Percentiles rank a stretch among this genome's conserved stretches.
These are phyloP conservation scores for Trichocladium uniseriatum DNA, from an alignment of 495 filamentous ascomycete species.

Conservation along the genomic window DNA sequence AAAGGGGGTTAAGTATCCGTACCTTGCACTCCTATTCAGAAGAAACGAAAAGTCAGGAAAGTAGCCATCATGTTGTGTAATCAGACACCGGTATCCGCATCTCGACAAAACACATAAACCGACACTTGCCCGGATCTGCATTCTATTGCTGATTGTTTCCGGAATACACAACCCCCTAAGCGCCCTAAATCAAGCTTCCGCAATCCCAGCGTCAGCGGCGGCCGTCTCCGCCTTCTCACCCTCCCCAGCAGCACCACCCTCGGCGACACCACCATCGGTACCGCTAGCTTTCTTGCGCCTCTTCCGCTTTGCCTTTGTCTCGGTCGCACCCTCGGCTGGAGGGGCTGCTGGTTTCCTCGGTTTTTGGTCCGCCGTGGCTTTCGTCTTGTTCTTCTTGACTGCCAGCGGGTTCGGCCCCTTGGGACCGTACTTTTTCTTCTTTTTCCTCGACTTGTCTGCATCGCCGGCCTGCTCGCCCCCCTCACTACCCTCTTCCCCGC, in stretches of 20 bases:
- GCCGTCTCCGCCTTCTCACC: slow-evolving; percentile 5
- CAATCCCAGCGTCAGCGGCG: slow-evolving; percentile 16
- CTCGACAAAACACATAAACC: too few relatives aligned
- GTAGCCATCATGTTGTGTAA: too few relatives aligned
- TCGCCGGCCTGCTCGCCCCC: slow-evolving; percentile 20
- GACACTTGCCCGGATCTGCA: too few relatives aligned
- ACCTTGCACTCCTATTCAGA: too few relatives aligned
- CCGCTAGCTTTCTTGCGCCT: slow-evolving; percentile 33
- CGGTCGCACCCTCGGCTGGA: slow-evolving; percentile 11
- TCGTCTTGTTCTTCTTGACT: slow-evolving; percentile 57
- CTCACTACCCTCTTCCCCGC: slow-evolving; percentile 17
- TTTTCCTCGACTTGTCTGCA: slow-evolving; percentile 42
- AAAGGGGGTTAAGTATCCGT: too few relatives aligned
- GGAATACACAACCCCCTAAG: too few relatives aligned
- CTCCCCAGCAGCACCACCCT: slow-evolving; percentile 7
- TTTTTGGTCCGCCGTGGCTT: slow-evolving; percentile 3
- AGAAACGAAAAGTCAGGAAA: too few relatives aligned
- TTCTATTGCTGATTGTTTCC: too few relatives aligned
- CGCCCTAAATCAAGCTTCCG: slow-evolving; percentile 1
- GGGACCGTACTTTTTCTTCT: slow-evolving; percentile 47
- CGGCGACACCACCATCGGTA: slow-evolving; percentile 9
- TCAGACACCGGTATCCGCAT: too few relatives aligned
- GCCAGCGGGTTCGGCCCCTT: slow-evolving; percentile 88
- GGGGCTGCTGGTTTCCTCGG: slow-evolving; percentile 12
- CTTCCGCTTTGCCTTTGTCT: slow-evolving; percentile 35